Base-by-base conservation (phyloP, 306 rosid genomes). In the Trichosanthes cucumerina region DNA sequence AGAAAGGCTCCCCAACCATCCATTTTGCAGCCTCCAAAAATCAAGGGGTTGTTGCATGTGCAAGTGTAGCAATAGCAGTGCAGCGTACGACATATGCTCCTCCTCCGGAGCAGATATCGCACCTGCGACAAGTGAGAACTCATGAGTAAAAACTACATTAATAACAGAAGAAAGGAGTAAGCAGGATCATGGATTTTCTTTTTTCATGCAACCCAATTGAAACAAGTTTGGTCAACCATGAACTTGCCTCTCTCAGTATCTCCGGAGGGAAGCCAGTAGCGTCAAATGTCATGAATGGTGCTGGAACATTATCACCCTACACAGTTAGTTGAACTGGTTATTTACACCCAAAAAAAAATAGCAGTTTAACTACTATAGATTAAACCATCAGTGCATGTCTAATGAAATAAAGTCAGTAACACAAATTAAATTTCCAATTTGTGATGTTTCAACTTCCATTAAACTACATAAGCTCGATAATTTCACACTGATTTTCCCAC, bases 21-120 rank as follows among this genome's bases (percentile, higher is more conserved):
- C 97, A 89, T 91, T 95, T 88, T 87, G 97, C 98, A 95, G 92
- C 96, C 97, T 90, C 95, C 96, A 87, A 91, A 92, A 92, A 90
- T 88, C 96, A 92, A 91, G 88, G 90, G 86, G 88, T 92, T 90
- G 96, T 95, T 91, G 96, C 97, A 91, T 81, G 86, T 88, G 91
- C 87, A 88, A 89, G 87, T 89, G 96, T 92, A 96, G 93, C 97
- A 91, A 86, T 88, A 86, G 96, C 98, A 88, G 90, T 87, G 97
- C 99, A 96, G 99, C 98, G 99, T 96, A 96, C 99, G 99, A 96
- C 99, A 96, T 96, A 89, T 96, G 99, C 99, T 96, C 99, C 99
- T 88, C 97, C 97, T 81, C 98, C 82, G 98, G 99, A 96, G 99
- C 99, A 96, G 91, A 96, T 96, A 96, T 96, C 99, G 99, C 98